Evolutionary conservation across 345 rosid genomes (phyloP), one percentile per base, ranked within the genome.

Genomic region (Lepidium didymum): DNA sequence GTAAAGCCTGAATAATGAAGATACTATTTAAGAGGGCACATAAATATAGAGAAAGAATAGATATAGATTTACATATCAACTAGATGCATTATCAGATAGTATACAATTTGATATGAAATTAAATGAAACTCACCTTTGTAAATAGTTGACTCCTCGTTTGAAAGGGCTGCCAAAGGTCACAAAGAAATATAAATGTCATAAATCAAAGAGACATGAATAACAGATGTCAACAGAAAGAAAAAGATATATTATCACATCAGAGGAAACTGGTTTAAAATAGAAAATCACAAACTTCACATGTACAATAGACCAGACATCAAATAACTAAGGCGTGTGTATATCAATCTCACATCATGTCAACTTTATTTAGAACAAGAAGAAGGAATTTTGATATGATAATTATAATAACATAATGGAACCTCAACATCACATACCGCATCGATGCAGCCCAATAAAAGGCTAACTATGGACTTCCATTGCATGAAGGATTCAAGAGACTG

Each of bases 391-490:
- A 41, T 8, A 64, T 3, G 31, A 23, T 15, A 56, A 64, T 21
- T 6, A 25, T 13, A 33, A 8, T 25, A 45, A 43, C 41, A 62
- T 46, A 38, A 23, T 13, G 34, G 21, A 56, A 34, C 23, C 42
- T 33, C 15, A 37, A 58, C 59, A 74, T 29, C 56, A 77, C 91
- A 83, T 84, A 93, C 98, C 62, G 97, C 98, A 60, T 88, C 84
- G n/a, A 73, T 76, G 66, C 97, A 93, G 36, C 97, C 91, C 46
- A 91, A 76, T 35, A 93, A 69, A 66, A 93, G 97, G 81, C 89
- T 83, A 63, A 90, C 89, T 78, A 93, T 74, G 44, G 96, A 83
- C 77, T 90, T 93, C 98, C 98, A 93, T 69, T 93, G 98, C 63
- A 87, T 62, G 78, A 93, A 90, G 5, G 89, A 86, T 75, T 88